Evolutionary conservation across 2,329 filamentous ascomycete genomes (phyloP), one percentile per base, ranked within the genome.

Genomic region (Phaeomoniella chlamydospora): DNA sequence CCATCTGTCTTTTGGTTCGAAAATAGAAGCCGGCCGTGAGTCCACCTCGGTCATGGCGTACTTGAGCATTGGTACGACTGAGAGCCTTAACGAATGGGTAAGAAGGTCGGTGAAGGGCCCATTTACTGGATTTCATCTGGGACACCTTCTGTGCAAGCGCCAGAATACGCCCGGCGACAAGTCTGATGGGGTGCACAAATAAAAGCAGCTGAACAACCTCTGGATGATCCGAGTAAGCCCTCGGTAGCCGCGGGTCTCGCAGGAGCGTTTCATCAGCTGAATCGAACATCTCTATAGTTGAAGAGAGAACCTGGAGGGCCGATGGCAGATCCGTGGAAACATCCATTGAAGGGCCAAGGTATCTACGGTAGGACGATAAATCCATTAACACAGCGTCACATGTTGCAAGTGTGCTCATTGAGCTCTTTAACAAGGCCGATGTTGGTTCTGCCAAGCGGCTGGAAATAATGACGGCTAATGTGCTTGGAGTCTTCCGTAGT

Each of bases 11-110:
- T 36, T 47, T 48, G 17, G 44, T 57, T 54, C 48, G 45, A 39
- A 61, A 62, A 43, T 58, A 62, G 39, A 55, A 59, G 18, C 67
- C 67, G 4, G 69, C 70, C 3, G 70, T 72, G 14, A 72, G 58
- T 15, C 70, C 70, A 13, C 72, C 71, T 40, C 70, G 59, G 45
- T 76, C 72, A 43, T 75, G 72, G 18, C 70, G 58, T 3, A 74
- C 70, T 42, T 73, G 69, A 2, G 64, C 58, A 45, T 74, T 74
- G 4, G 66, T 65, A 19, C 70, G 57, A 42, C 70, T 62, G 2
- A 73, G 37, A 3, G 68, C 59, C 45, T 74, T 74, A 31, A 47
- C 44, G n/a, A 67, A 56, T 0, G 70, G 67, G 41, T 74, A 74
- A 1, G 64, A 67, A 3, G 72, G 22, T 26, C 6, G 22, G n/a